Percentiles rank a stretch among this genome's conserved stretches.
phyloP scores from a whole-genome alignment of 2,329 filamentous ascomycete genomes.

The Fusarium sp. region DNA sequence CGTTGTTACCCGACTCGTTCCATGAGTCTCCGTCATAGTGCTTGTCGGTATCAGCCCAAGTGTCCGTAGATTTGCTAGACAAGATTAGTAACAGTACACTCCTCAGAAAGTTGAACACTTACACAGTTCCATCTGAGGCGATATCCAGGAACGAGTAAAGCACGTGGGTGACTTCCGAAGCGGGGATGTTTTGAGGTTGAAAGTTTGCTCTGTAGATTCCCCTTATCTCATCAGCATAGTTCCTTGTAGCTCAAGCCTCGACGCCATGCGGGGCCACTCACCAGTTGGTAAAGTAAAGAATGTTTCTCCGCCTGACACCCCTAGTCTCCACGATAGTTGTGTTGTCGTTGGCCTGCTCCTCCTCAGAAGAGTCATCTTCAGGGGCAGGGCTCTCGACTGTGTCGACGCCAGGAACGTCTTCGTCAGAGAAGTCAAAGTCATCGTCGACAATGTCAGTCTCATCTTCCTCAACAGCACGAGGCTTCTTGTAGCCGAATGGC shows the following conservation, averaged over 20 bases:
- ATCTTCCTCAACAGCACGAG: constrained; percentile 9
- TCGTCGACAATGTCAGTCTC: constrained; percentile 17
- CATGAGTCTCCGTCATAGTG: constrained; percentile 74
- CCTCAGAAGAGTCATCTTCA: constrained; percentile 8
- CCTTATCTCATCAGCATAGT: constrained; percentile 55
- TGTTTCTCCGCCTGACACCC: constrained; percentile 49
- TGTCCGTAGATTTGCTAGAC: constrained; percentile 45
- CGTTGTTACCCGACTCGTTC: constrained; percentile 70
- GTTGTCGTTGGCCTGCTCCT: constrained; percentile 14
- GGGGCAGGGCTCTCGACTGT: constrained; percentile 1
- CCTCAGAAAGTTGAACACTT: constrained; percentile 37
- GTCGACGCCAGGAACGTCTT: constrained; percentile 18
- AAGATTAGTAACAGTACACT: not conserved
- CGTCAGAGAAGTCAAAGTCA: constrained; percentile 10
- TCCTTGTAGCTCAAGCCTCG: constrained; percentile 8
- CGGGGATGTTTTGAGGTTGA: constrained; percentile 76
- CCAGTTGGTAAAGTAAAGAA: constrained; percentile 68
- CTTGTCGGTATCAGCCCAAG: constrained; percentile 68
- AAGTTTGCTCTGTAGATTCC: constrained; percentile 79
- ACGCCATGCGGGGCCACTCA: constrained; percentile 41
- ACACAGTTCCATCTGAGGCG: constrained; percentile 59
- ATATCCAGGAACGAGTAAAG: constrained; percentile 70
- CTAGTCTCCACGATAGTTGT: constrained; percentile 27
- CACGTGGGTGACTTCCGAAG: constrained; percentile 78
- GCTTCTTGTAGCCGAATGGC: not conserved